Evolutionary conservation across 495 filamentous ascomycete species (phyloP).

Genomic region (Daldinia bambusicola): DNA sequence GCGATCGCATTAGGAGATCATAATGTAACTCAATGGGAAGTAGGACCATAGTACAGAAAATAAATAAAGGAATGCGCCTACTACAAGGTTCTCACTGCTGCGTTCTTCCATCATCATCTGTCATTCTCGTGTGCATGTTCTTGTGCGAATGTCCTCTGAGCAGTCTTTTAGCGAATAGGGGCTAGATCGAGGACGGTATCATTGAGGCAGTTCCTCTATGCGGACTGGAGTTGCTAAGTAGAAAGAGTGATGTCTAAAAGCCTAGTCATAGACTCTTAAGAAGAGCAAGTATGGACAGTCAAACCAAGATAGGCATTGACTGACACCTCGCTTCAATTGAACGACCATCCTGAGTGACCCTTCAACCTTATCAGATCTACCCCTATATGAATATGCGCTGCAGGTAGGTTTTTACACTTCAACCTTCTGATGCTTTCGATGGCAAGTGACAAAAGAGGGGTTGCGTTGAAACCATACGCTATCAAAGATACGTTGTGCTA

Average conservation of each 20-base stretch:
- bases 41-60: background rate
- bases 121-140: background rate
- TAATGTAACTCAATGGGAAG: background rate
- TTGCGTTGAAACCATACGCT: background rate
- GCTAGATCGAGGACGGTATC: background rate
- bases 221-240: background rate
- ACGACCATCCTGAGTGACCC: background rate
- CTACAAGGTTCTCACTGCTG: background rate
- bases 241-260: background rate
- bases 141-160: background rate
- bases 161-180: background rate
- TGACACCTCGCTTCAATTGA: background rate
- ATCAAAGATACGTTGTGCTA: background rate
- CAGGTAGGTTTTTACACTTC: slow-evolving; percentile 4
- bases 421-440: background rate
- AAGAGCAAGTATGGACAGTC: background rate
- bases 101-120: background rate
- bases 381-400: background rate
- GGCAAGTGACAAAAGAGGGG: background rate
- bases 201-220: background rate
- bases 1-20: background rate
- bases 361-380: background rate
- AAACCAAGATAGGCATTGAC: background rate
- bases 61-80: background rate
- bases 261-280: background rate